Base-by-base conservation (phyloP, 139 green algal species). In the Limnomonas spitsbergensis region DNA sequence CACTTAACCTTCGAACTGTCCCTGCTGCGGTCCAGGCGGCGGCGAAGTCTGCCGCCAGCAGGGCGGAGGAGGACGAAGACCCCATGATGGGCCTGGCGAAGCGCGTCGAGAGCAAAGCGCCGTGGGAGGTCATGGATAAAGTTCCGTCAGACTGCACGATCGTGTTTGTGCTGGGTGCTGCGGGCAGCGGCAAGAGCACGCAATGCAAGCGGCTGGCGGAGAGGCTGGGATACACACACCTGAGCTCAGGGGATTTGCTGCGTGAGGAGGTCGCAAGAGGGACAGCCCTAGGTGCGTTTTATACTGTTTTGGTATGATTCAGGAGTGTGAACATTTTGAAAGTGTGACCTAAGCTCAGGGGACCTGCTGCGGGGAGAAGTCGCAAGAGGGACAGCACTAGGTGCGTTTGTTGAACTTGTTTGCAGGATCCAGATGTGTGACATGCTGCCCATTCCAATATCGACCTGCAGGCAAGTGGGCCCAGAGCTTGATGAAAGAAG, bases 161-260 rank as follows among this genome's bases (percentile, higher is more conserved):
- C 14, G 47, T 61, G 47, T 61, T 61, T 61, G 47, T 61, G 47
- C 47, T 61, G 47, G 47, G 47, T 61, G 20, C 20, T 61, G 47
- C 47, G 14, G 47, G 47, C 47, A 61, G 47, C n/a, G 86, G 83
- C 56, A 90, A 89, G 40, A 81, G 83, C 7, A 89, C 83, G 1
- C 83, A 89, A 61, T 90, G 83, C 68, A 61, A 61, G 0, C 67
- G 61, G 1, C 83, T 89, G 3, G 38, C 77, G 0, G 74, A 85
- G 38, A 73, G 81, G 71, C 87, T 81, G 79, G 85, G 80, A 6
- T 89, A 78, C 73, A 73, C 69, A 2, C 85, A 89, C 34, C 35
- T 89, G 0, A 83, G 73, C 31, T 79, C 83, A 3, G 86, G 83
- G 0, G 86, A 90, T 40, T 32, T 90, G 66, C 78, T 90, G 24